Percentiles rank a stretch among this genome's conserved stretches.
These are phyloP conservation scores for Pythium rishiriense DNA, from an alignment of 352 stramenopile genomes.

Conservation along the genomic window DNA sequence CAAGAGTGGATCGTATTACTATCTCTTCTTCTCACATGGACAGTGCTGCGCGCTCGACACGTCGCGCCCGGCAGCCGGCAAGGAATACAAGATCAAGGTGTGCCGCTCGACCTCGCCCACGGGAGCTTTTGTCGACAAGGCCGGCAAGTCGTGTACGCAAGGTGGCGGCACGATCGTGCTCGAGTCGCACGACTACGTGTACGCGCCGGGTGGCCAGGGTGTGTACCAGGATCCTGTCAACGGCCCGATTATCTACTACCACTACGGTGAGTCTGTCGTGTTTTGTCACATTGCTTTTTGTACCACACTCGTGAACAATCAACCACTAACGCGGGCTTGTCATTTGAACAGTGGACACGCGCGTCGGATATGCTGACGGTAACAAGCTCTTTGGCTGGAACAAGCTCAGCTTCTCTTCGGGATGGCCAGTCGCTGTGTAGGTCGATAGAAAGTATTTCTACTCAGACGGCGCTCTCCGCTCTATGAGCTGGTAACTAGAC, in stretches of 20 bases:
- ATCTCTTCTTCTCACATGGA: conserved; percentile 47
- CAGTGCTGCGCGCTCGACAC: conserved; percentile 40
- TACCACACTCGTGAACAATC: background rate
- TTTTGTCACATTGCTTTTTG: background rate
- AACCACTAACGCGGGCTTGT: background rate
- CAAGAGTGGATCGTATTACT: conserved; percentile 40
- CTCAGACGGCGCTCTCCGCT: too few relatives aligned
- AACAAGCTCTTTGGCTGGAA: conserved; percentile 59
- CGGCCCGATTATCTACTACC: conserved; percentile 50
- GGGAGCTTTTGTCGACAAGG: conserved; percentile 40
- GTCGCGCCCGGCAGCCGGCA: conserved; percentile 28
- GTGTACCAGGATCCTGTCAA: conserved; percentile 47
- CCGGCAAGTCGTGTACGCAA: conserved; percentile 34
- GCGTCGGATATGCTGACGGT: conserved; percentile 44
- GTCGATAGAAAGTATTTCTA: too few relatives aligned
- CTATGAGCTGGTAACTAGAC: too few relatives aligned
- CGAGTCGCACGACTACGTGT: conserved; percentile 42
- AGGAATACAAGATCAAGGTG: conserved; percentile 50
- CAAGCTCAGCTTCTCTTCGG: conserved; percentile 46
- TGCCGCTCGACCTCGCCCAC: conserved; percentile 42
- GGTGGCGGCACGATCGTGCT: conserved; percentile 49
- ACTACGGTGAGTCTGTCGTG: conserved; percentile 39
- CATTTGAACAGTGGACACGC: conserved; percentile 40
- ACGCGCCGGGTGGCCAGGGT: conserved; percentile 46
- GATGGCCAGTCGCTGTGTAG: conserved; percentile 35